Evolutionary conservation across 495 filamentous ascomycete genomes (phyloP).

Genomic region (Penicillium ochrochloron): DNA sequence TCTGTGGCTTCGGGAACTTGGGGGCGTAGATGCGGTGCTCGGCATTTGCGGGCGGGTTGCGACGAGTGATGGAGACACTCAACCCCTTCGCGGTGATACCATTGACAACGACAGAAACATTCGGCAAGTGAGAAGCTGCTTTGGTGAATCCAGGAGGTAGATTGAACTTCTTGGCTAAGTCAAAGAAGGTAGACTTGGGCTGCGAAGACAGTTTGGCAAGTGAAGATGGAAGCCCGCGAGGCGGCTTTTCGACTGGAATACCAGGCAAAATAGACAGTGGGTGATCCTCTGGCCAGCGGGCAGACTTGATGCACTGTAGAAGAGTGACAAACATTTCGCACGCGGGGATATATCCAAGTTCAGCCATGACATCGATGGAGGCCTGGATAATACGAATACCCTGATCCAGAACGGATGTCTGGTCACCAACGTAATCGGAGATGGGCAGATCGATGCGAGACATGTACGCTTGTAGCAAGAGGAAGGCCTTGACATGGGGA

Average conservation of each 20-base stretch:
- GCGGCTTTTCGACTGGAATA: slow-evolving; percentile 53
- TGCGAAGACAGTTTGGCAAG: slow-evolving; percentile 37
- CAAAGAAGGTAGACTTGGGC: slow-evolving; percentile 28
- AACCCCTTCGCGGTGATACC: slow-evolving; percentile 64
- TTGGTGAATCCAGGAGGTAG: slow-evolving; percentile 55
- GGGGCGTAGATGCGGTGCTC: slow-evolving; percentile 82
- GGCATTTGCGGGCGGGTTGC: slow-evolving; percentile 64
- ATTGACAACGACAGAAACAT: slow-evolving; percentile 65
- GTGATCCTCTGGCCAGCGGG: slow-evolving; percentile 85
- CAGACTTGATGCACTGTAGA: slow-evolving; percentile 89
- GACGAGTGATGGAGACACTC: slow-evolving; percentile 64
- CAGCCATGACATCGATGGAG: slow-evolving; percentile 91
- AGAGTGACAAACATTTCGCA: slow-evolving; percentile 80
- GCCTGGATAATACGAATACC: slow-evolving; percentile 93
- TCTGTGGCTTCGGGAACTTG: slow-evolving; percentile 90
- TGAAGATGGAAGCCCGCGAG: slow-evolving; percentile 26
- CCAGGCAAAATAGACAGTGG: slow-evolving; percentile 82
- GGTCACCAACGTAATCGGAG: slow-evolving; percentile 95
- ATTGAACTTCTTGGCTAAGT: slow-evolving; percentile 35
- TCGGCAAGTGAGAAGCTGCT: slow-evolving; percentile 64
- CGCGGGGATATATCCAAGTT: slow-evolving; percentile 77
- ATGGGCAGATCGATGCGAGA: slow-evolving; percentile 90
- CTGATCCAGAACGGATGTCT: slow-evolving; percentile 88
- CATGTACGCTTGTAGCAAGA: slow-evolving; percentile 94
- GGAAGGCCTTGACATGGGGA: slow-evolving; percentile 95